Evolutionary conservation across 495 filamentous ascomycete species (phyloP).

Genomic region (Lophiostoma macrostomum): DNA sequence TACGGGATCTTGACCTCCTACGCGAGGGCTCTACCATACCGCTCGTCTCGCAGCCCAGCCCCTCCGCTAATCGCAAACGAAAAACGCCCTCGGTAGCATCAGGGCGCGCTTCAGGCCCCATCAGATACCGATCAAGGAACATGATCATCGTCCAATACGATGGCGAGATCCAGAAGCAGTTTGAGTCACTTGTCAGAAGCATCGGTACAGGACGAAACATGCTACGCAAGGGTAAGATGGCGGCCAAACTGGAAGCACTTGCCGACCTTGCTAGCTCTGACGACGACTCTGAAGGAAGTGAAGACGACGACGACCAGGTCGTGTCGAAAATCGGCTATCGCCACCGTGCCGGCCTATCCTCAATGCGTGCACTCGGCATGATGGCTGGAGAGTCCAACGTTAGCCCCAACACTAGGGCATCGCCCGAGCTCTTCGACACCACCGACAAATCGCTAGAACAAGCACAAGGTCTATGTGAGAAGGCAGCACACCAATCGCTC

Average conservation of each 20-base stretch:
- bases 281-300: slow-evolving; percentile 38
- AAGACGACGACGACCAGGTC: slow-evolving; percentile 43
- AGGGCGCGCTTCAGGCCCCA: slow-evolving; percentile 44
- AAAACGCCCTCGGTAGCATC: slow-evolving; percentile 61
- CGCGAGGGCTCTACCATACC: slow-evolving; percentile 11
- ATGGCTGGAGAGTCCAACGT: neutral
- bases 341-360: slow-evolving; percentile 17
- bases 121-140: slow-evolving; percentile 65
- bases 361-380: slow-evolving; percentile 16
- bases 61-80: slow-evolving; percentile 53
- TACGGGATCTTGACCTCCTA: slow-evolving; percentile 49
- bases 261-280: slow-evolving; percentile 44
- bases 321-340: slow-evolving; percentile 27
- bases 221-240: slow-evolving; percentile 76
- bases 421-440: slow-evolving; percentile 56
- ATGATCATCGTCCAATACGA: slow-evolving; percentile 87
- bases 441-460: slow-evolving; percentile 74
- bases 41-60: slow-evolving; percentile 15
- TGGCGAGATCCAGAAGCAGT: slow-evolving; percentile 72
- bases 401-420: slow-evolving; percentile 5
- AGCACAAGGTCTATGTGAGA: slow-evolving; percentile 76
- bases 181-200: slow-evolving; percentile 75
- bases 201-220: slow-evolving; percentile 77
- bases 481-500: slow-evolving; percentile 81
- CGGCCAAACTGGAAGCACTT: slow-evolving; percentile 58